phyloP scores from a whole-genome alignment of 495 filamentous ascomycete species.

The Lasiosphaeriaceae sp. region DNA sequence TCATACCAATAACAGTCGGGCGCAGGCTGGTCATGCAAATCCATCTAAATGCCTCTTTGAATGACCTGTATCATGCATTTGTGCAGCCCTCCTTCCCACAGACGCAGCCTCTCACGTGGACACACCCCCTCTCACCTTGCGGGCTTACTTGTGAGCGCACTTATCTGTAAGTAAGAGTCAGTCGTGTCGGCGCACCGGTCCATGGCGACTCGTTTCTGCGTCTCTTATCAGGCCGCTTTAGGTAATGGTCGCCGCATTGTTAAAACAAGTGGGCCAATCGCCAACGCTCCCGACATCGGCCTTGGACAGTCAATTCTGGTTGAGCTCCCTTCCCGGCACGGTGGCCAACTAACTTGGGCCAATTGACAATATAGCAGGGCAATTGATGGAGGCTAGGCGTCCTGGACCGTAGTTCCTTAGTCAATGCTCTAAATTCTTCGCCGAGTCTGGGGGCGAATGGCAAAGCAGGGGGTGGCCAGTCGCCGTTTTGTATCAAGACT shows the following conservation, averaged over 20 bases:
- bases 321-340: slow-evolving; percentile 12
- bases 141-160: not conserved
- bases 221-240: slow-evolving; percentile 32
- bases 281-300: slow-evolving; percentile 23
- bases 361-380: slow-evolving; percentile 9
- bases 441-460: slow-evolving; percentile 6
- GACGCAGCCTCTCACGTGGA: slow-evolving; percentile 20
- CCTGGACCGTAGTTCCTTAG: slow-evolving; percentile 11
- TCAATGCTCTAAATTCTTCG: slow-evolving; percentile 18
- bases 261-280: slow-evolving; percentile 15
- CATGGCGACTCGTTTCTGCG: not conserved
- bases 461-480: slow-evolving; percentile 9
- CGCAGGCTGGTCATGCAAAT: not conserved
- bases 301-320: slow-evolving; percentile 9
- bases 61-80: not conserved
- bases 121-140: slow-evolving; percentile 3
- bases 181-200: too few relatives aligned
- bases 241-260: slow-evolving; percentile 22
- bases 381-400: slow-evolving; percentile 7
- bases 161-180: not conserved
- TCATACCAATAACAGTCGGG: not conserved
- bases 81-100: slow-evolving; percentile 4
- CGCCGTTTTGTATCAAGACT: slow-evolving; percentile 20
- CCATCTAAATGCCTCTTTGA: not conserved
- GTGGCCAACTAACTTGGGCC: slow-evolving; percentile 12